Evolutionary conservation across 2,329 filamentous ascomycete species (phyloP).

Genomic region (Clarireedia homoeocarpa): DNA sequence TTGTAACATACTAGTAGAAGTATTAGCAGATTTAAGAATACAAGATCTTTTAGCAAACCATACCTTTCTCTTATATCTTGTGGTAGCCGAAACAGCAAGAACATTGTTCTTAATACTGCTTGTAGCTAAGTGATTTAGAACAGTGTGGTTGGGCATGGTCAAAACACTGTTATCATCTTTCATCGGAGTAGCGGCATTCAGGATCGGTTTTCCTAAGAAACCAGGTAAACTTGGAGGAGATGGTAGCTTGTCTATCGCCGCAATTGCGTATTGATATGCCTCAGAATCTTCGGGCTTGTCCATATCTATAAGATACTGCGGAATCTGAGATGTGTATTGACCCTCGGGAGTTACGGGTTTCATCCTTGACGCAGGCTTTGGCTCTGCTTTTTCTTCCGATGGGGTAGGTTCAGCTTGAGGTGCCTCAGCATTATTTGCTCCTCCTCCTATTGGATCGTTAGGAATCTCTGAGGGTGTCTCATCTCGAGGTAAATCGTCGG

Average conservation of each 20-base stretch:
- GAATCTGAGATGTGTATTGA: constrained; percentile 66
- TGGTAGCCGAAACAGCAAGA: constrained; percentile 89
- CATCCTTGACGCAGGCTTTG: constrained; percentile 37
- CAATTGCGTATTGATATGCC: constrained; percentile 64
- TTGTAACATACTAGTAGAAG: constrained; percentile 77
- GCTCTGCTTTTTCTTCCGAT: constrained; percentile 30
- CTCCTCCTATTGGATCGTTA: constrained; percentile 13
- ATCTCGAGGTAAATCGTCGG: constrained; percentile 54
- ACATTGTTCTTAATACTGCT: constrained; percentile 98
- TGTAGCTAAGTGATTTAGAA: constrained; percentile 91
- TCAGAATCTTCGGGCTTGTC: constrained; percentile 76
- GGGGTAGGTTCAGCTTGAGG: constrained; percentile 25
- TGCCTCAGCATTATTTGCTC: constrained; percentile 3
- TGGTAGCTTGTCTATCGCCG: constrained; percentile 70
- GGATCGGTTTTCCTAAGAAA: constrained; percentile 87
- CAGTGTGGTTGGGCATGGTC: constrained; percentile 94
- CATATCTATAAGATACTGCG: constrained; percentile 77
- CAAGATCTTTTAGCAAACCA: constrained; percentile 19
- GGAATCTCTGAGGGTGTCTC: constrained; percentile 12
- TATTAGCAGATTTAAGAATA: constrained; percentile 2
- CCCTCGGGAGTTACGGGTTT: constrained; percentile 48
- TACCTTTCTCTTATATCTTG: constrained; percentile 94
- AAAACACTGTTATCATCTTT: constrained; percentile 98
- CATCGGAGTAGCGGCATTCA: constrained; percentile 85
- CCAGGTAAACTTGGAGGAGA: constrained; percentile 79